A percentile compares a stretch with the other conserved stretches of the same genome.
Conservation (phyloP, 805 yeast species). For the Wickerhamiella kurtzmanii region DNA sequence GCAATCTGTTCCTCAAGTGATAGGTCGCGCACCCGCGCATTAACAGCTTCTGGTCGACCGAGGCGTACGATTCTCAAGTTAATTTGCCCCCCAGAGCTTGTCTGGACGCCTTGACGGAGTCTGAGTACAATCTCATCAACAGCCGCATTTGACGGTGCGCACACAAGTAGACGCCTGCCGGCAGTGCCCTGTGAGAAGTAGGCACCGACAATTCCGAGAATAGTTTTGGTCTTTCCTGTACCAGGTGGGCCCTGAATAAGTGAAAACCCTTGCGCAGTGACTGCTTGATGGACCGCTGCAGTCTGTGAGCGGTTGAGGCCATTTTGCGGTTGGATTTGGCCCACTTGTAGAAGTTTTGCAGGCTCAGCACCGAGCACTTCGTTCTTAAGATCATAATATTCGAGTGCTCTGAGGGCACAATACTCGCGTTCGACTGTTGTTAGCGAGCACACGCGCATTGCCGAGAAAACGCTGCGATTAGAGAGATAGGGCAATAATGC, state of each 20-base stretch:
- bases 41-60: constrained; percentile 82
- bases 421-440: constrained; percentile 88
- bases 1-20: constrained; percentile 83
- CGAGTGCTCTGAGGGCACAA: constrained; percentile 67
- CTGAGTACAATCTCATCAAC: constrained; percentile 89
- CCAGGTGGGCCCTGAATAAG: constrained; percentile 97
- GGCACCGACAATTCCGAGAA: constrained; percentile 79
- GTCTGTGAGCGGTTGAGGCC: constrained; percentile 81
- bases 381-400: constrained; percentile 62
- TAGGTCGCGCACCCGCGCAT: constrained; percentile 64
- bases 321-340: constrained; percentile 19
- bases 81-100: constrained; percentile 26
- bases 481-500: constrained; percentile 42
- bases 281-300: constrained; percentile 65
- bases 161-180: constrained; percentile 54
- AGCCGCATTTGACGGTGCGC: constrained; percentile 99
- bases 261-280: constrained; percentile 59
- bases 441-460: constrained; percentile 71
- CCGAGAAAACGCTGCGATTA: constrained; percentile 51
- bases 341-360: constrained; percentile 21
- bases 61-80: constrained; percentile 47
- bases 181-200: constrained; percentile 25
- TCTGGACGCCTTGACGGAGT: constrained; percentile 53
- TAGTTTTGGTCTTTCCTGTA: constrained; percentile 96
- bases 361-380: constrained; percentile 59